A percentile compares a stretch with the other conserved stretches of the same genome.
These are phyloP conservation scores for Lachancea lanzarotensis DNA, from an alignment of 805 yeast genomes.

Conservation along the genomic window DNA sequence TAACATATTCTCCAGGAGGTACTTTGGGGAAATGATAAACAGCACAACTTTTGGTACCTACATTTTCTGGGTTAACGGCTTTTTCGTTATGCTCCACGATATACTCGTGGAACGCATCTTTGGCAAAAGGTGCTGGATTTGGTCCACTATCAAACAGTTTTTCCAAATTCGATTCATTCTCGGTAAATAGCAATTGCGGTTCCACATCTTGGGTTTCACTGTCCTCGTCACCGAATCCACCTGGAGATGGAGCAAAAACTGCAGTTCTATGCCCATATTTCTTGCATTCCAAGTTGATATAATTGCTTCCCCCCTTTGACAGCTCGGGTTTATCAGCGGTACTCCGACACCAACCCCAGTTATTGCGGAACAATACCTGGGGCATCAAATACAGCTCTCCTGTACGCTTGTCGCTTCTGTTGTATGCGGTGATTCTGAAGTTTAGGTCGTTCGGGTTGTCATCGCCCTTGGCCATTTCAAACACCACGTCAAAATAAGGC, in stretches of 20 bases:
- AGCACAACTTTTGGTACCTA: slow-evolving; percentile 82
- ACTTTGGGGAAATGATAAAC: slow-evolving; percentile 75
- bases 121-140: slow-evolving; percentile 56
- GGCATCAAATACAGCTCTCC: slow-evolving; percentile 90
- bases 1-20: slow-evolving; percentile 82
- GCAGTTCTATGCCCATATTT: slow-evolving; percentile 62
- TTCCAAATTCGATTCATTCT: slow-evolving; percentile 75
- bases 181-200: slow-evolving; percentile 75
- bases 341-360: slow-evolving; percentile 83
- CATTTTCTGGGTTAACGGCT: slow-evolving; percentile 61
- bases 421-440: slow-evolving; percentile 83
- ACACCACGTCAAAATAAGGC: slow-evolving; percentile 78
- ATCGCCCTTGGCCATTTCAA: slow-evolving; percentile 84
- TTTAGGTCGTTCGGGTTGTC: slow-evolving; percentile 72
- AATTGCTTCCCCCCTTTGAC: slow-evolving; percentile 36
- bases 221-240: slow-evolving; percentile 42
- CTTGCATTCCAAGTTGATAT: slow-evolving; percentile 57
- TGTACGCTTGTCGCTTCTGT: slow-evolving; percentile 61
- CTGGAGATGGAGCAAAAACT: slow-evolving; percentile 81
- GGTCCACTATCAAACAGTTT: slow-evolving; percentile 55
- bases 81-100: slow-evolving; percentile 53
- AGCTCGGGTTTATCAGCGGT: slow-evolving; percentile 45
- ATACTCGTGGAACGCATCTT: slow-evolving; percentile 88
- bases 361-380: slow-evolving; percentile 76
- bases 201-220: slow-evolving; percentile 50